Evolutionary conservation across 2,329 filamentous ascomycete genomes (phyloP).

Genomic region (Xylaria polymorpha): DNA sequence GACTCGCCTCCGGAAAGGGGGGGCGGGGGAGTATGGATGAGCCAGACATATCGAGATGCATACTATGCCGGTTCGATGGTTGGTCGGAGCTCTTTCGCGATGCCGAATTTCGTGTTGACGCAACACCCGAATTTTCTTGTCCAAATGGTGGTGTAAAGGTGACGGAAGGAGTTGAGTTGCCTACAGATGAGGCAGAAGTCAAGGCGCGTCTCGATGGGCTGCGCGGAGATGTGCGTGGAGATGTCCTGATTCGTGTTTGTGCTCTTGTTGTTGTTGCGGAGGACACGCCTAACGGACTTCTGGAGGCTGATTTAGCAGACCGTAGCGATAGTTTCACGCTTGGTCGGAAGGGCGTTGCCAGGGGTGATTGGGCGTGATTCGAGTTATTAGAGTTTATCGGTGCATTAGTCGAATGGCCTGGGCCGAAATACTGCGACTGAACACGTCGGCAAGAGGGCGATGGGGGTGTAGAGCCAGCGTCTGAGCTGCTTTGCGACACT

Average conservation of each 20-base stretch:
- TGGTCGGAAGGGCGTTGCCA: conserved; percentile 73
- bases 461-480: conserved; percentile 62
- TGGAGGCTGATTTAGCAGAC: conserved; percentile 70
- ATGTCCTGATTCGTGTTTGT: conserved; percentile 73
- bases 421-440: conserved; percentile 62
- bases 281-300: conserved; percentile 53
- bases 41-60: conserved; percentile 67
- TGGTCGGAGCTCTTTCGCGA: conserved; percentile 62
- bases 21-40: conserved; percentile 63
- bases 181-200: conserved; percentile 75
- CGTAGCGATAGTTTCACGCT: conserved; percentile 74
- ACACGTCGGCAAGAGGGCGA: conserved; percentile 57
- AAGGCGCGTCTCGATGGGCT: conserved; percentile 85
- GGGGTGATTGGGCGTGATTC: conserved; percentile 57
- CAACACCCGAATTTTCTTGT: conserved; percentile 57
- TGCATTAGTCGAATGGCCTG: conserved; percentile 52
- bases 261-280: conserved; percentile 61
- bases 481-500: conserved; percentile 59
- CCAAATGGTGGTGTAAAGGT: conserved; percentile 55
- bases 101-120: conserved; percentile 54
- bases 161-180: conserved; percentile 69
- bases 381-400: conserved; percentile 40
- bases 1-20: conserved; percentile 73
- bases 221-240: conserved; percentile 73
- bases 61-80: conserved; percentile 61